A percentile compares a stretch with the other conserved stretches of the same genome.
phyloP scores from a whole-genome alignment of 2,329 filamentous ascomycete species.

The Fusarium humuli region DNA sequence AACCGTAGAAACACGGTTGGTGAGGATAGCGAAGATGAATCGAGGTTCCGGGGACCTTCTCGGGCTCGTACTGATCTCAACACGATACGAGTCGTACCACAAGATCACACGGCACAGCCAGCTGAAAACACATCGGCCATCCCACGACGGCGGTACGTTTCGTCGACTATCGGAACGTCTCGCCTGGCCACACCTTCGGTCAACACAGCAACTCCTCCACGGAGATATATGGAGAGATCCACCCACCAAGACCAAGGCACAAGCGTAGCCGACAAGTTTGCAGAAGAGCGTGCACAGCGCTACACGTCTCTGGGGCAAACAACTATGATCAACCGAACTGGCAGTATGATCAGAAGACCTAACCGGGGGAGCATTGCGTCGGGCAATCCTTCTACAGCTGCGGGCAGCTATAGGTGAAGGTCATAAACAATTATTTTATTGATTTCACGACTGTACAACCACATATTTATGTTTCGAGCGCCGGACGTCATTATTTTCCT shows the following conservation, averaged over 20 bases:
- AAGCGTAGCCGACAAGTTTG: conserved; percentile 40
- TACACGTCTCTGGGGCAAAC: conserved; percentile 59
- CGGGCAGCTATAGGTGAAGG: conserved; percentile 60
- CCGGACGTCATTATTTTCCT: conserved; percentile 50
- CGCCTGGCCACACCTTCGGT: conserved; percentile 57
- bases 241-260: conserved; percentile 53
- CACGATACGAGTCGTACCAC: conserved; percentile 49
- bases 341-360: conserved; percentile 59
- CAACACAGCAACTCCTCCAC: conserved; percentile 54
- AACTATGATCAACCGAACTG: conserved; percentile 57
- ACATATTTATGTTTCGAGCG: conserved; percentile 45
- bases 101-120: conserved; percentile 43
- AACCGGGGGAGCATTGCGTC: conserved; percentile 56
- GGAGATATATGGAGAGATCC: conserved; percentile 63
- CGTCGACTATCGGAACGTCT: conserved; percentile 60
- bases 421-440: conserved; percentile 45
- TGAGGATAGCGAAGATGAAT: conserved; percentile 61
- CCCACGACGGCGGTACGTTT: conserved; percentile 65
- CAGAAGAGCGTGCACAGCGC: conserved; percentile 50
- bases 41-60: conserved; percentile 67
- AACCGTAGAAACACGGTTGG: conserved; percentile 60
- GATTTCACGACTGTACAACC: conserved; percentile 47
- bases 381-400: conserved; percentile 54
- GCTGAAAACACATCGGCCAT: conserved; percentile 50
- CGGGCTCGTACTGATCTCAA: conserved; percentile 68